phyloP scores from a whole-genome alignment of 129 eudicot species.

The Chrysanthemum lavandulifolium region DNA sequence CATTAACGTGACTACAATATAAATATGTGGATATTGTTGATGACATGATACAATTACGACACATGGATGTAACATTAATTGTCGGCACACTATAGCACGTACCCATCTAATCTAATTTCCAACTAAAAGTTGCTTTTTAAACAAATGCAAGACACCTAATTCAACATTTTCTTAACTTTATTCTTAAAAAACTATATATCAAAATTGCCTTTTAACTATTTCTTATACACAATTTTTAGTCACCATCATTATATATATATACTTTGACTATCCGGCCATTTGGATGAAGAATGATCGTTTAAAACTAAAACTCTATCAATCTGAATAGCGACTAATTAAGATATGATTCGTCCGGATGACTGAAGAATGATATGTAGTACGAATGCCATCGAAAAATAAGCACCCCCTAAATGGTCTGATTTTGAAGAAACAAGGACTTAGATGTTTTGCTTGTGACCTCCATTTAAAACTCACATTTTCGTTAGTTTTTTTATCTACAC shows the following conservation, averaged over 20 bases:
- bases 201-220: constrained; percentile 4
- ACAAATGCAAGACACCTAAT: constrained; percentile 17
- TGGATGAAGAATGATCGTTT: no score
- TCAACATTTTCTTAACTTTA: constrained; percentile 9
- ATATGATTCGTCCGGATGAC: no score
- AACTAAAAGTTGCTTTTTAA: constrained; percentile 17
- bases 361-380: no score
- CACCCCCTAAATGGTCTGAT: no score
- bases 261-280: no score
- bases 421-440: no score
- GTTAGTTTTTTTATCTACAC: no score
- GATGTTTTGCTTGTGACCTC: no score
- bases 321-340: no score
- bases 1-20: not conserved
- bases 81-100: constrained; percentile 23
- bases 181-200: not conserved
- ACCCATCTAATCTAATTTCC: constrained; percentile 19
- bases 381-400: no score
- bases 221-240: not conserved
- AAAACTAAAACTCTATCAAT: no score
- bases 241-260: not conserved
- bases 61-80: constrained; percentile 16
- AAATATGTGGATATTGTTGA: not conserved
- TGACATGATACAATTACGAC: constrained; percentile 9
- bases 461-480: no score